Evolutionary conservation across 169 alveolate genomes (phyloP), one percentile per base, ranked within the genome.

Genomic region (Plasmodium billcollinsi): DNA sequence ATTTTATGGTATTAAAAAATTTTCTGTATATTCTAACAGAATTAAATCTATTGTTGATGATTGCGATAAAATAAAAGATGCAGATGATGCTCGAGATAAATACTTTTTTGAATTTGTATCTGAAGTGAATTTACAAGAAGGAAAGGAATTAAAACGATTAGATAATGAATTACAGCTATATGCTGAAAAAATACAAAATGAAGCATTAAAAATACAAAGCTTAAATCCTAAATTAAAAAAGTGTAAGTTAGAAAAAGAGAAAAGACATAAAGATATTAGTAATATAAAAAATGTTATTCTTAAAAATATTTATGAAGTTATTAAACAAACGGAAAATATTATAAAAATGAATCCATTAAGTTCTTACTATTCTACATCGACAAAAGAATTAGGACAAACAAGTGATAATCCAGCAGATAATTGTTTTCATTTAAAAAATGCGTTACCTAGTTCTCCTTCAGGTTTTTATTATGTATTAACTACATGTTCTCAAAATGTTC

Each of bases 71-170:
- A 97, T 97, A 3, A 95, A 95, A 58, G 59, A 63, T 45, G 74
- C 98, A 21, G 93, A 91, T 33, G 98, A 96, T 67, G 98, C 98
- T 4, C 88, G 98, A 61, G 98, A 96, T 73, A 96, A 96, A 88
- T 96, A 92, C 73, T 96, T 96, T 69, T 90, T 96, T 58, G 96
- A 96, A 66, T 94, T 95, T 58, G 97, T 96, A 5, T 90, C 96
- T 18, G 96, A 96, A 61, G 95, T 93, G n/a, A 96, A 95, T 71
- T 47, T 95, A 54, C 85, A 88, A 33, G 93, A 92, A 29, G 94
- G 95, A 2, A 85, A 73, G 33, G 93, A 90, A 74, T 93, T 96
- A 45, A 89, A 80, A 26, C 80, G 54, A 1, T 50, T 83, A 69
- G 91, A 83, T 59, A 52, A 20, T 5, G 83, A 67, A 67, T 29